Percentiles rank a stretch among this genome's conserved stretches.
phyloP scores from a whole-genome alignment of 2,329 filamentous ascomycete genomes.

The Elsinoe australis region DNA sequence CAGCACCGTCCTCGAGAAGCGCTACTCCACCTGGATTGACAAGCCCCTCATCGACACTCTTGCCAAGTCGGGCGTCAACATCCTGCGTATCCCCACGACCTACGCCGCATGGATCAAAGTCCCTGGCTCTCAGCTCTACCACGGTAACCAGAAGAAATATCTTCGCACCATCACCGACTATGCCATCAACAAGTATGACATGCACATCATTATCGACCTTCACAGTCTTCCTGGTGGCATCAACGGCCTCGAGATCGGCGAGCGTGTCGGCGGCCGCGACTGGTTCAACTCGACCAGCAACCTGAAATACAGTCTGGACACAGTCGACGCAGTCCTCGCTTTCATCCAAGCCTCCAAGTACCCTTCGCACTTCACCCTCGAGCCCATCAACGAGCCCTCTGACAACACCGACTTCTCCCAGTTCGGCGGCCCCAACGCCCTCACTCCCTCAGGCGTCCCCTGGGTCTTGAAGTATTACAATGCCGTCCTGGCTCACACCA shows the following conservation, averaged over 20 bases:
- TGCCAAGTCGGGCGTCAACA: constrained; percentile 17
- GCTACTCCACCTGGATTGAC: constrained; percentile 27
- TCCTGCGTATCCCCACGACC: constrained; percentile 19
- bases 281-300: constrained; percentile 34
- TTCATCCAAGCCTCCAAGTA: constrained; percentile 29
- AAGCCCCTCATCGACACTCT: constrained; percentile 18
- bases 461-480: constrained; percentile 30
- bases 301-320: constrained; percentile 30
- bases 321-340: constrained; percentile 28
- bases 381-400: constrained; percentile 34
- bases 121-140: constrained; percentile 17
- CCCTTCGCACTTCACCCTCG: constrained; percentile 30
- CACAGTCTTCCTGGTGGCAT: constrained; percentile 31
- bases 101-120: constrained; percentile 20
- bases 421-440: constrained; percentile 29
- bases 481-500: constrained; percentile 4
- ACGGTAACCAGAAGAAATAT: constrained; percentile 18
- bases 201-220: constrained; percentile 33
- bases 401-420: constrained; percentile 29
- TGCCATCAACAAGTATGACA: constrained; percentile 31
- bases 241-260: constrained; percentile 27
- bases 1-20: constrained; percentile 25
- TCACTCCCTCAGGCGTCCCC: constrained; percentile 26
- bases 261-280: constrained; percentile 26
- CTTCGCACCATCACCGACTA: constrained; percentile 24